Percentiles rank a stretch among this genome's conserved stretches.
Conservation (phyloP, 2,329 filamentous ascomycete species). For the Cladosporium velox region DNA sequence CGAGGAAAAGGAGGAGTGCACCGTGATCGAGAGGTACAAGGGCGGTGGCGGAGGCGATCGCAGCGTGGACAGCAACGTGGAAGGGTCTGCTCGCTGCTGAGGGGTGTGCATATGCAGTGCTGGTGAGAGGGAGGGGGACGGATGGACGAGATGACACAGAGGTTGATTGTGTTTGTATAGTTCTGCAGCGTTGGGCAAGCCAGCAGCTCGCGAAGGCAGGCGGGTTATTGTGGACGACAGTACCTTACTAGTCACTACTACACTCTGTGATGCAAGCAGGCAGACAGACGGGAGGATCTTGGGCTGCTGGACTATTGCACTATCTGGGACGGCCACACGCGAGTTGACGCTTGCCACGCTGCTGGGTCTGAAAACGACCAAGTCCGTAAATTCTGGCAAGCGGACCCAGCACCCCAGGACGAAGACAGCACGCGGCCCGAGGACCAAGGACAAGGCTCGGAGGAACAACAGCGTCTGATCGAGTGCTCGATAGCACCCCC, state of each 20-base stretch:
- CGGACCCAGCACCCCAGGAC: background rate
- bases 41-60: constrained; percentile 13
- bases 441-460: constrained; percentile 1
- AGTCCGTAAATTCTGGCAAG: background rate
- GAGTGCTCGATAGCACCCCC: background rate
- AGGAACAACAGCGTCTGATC: constrained; percentile 4
- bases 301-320: background rate
- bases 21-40: constrained; percentile 5
- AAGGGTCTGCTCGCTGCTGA: constrained; percentile 6
- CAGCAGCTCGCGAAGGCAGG: background rate
- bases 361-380: background rate
- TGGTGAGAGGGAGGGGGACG: constrained; percentile 7
- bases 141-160: background rate
- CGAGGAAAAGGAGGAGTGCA: constrained; percentile 9
- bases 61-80: constrained; percentile 13
- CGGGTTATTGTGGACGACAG: background rate
- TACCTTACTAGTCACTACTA: background rate
- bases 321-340: background rate
- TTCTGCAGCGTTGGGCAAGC: background rate
- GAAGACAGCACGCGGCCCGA: background rate
- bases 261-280: background rate
- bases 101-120: constrained; percentile 16
- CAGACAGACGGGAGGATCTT: background rate
- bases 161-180: background rate
- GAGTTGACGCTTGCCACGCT: background rate